Conservation (phyloP, 176 grass and related monocot genomes). For the Musa troglodytarum region DNA sequence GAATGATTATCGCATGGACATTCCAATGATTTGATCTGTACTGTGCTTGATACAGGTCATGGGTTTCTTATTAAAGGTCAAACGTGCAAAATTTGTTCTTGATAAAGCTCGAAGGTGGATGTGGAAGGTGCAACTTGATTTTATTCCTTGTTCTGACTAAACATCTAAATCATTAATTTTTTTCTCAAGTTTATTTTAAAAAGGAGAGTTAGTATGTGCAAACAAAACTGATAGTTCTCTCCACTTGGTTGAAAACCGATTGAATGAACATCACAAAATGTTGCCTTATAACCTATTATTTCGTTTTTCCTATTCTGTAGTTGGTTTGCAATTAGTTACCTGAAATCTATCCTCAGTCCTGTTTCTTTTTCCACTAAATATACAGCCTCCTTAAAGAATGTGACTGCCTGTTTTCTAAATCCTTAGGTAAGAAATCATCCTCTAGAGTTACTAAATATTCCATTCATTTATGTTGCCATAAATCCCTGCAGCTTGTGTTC, state of each 20-base stretch:
- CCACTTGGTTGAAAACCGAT: not conserved
- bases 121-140: slow-evolving; percentile 68
- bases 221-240: not conserved
- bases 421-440: not conserved
- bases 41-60: slow-evolving; percentile 54
- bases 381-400: not conserved
- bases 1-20: slow-evolving; percentile 1
- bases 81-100: slow-evolving; percentile 86
- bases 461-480: not conserved
- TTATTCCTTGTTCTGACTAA: not conserved
- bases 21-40: not conserved
- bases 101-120: slow-evolving; percentile 88
- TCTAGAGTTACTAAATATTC: not conserved
- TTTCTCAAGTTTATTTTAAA: not conserved
- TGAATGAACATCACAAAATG: no score
- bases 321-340: not conserved
- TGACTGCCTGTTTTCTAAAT: not conserved
- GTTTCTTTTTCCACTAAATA: not conserved
- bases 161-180: not conserved
- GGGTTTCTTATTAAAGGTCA: slow-evolving; percentile 94
- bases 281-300: not conserved
- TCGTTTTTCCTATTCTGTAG: not conserved
- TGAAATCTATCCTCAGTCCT: not conserved
- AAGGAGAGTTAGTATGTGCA: not conserved
- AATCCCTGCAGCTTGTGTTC: not conserved